These are phyloP conservation scores for Solanum bulbocastanum DNA, from an alignment of 257 asterid species.

Conservation along the genomic window DNA sequence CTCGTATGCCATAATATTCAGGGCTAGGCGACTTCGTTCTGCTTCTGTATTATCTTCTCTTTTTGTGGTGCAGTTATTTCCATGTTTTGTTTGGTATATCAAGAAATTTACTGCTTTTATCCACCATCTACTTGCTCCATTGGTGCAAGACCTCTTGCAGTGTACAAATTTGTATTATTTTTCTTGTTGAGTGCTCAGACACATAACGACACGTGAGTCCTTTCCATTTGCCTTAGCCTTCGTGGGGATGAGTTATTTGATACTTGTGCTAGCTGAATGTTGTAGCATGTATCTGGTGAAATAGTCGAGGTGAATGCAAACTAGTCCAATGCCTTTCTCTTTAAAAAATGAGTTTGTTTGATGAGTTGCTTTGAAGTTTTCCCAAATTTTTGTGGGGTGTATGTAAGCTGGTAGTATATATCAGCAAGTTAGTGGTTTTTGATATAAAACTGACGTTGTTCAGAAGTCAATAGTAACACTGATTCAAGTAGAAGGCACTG, in stretches of 20 bases:
- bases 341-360: neutral
- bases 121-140: neutral
- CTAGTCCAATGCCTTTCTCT: too few species aligned
- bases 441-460: neutral
- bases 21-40: neutral
- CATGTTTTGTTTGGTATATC: neutral
- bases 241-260: neutral
- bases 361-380: neutral
- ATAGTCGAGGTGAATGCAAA: neutral
- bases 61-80: neutral
- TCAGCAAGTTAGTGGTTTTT: neutral
- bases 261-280: neutral
- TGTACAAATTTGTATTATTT: neutral
- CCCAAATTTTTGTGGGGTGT: neutral
- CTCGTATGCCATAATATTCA: neutral
- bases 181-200: neutral
- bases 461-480: neutral
- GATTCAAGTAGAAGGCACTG: neutral
- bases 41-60: neutral
- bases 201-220: neutral
- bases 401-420: neutral
- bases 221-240: neutral
- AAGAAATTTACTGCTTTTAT: neutral
- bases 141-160: neutral
- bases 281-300: neutral